Percentiles rank a stretch among this genome's conserved stretches.
These are phyloP conservation scores for Botryotinia narcissicola DNA, from an alignment of 2,329 filamentous ascomycete genomes.

Conservation along the genomic window DNA sequence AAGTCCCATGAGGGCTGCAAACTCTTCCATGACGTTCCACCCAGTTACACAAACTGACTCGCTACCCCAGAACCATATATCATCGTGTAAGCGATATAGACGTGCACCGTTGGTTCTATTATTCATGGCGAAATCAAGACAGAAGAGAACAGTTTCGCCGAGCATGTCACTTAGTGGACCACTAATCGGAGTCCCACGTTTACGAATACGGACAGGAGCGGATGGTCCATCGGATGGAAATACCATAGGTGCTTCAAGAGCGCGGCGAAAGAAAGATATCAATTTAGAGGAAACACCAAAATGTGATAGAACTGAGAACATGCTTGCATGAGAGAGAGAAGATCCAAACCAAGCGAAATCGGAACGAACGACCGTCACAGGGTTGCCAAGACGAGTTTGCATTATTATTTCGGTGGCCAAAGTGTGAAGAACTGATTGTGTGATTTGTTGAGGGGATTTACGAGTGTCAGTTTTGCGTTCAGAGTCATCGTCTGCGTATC, in stretches of 20 bases:
- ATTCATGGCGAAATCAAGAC: conserved; percentile 64
- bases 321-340: conserved; percentile 57
- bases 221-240: conserved; percentile 53
- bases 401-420: conserved; percentile 52
- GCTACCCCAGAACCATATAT: conserved; percentile 67
- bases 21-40: conserved; percentile 57
- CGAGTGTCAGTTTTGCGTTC: conserved; percentile 32
- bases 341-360: conserved; percentile 60
- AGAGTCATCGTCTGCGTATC: conserved; percentile 25
- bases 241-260: conserved; percentile 57
- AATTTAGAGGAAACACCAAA: conserved; percentile 57
- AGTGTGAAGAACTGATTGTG: conserved; percentile 56
- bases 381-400: conserved; percentile 42
- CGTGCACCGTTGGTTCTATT: conserved; percentile 51
- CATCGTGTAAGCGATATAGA: conserved; percentile 63
- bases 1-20: conserved; percentile 53
- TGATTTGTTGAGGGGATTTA: conserved; percentile 48
- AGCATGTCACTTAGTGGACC: conserved; percentile 59
- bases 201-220: conserved; percentile 46
- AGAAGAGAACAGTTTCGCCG: conserved; percentile 60
- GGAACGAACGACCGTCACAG: conserved; percentile 52
- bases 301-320: conserved; percentile 55
- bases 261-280: conserved; percentile 58
- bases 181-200: conserved; percentile 57
- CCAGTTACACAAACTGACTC: conserved; percentile 50